These are phyloP conservation scores for Larix kaempferi DNA, from an alignment of 75 land plant species.

Conservation along the genomic window DNA sequence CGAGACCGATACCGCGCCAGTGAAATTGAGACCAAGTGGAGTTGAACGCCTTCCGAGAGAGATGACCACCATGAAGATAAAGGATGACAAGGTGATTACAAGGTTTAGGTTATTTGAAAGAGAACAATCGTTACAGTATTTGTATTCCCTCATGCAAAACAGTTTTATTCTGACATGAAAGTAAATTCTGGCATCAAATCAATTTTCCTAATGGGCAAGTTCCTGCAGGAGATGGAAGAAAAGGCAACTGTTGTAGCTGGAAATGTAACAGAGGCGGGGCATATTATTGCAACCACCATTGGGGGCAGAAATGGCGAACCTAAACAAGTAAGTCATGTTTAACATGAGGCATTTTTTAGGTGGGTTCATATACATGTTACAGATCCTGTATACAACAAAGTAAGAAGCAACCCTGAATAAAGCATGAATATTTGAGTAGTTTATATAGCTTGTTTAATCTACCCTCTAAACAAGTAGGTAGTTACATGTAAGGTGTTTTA, in stretches of 20 bases:
- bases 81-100: slow-evolving; percentile 26
- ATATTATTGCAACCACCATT: slow-evolving; percentile 54
- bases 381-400: no score
- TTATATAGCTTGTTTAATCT: no score
- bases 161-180: neutral
- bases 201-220: neutral
- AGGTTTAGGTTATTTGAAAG: neutral
- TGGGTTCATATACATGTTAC: no score
- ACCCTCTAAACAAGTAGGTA: no score
- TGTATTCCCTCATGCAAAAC: no score
- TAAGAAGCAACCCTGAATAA: no score
- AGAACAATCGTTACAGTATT: neutral
- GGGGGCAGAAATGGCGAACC: slow-evolving; percentile 57
- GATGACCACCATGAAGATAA: slow-evolving; percentile 47
- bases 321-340: slow-evolving; percentile 31
- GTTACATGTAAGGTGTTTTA: no score
- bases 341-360: no score
- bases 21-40: slow-evolving; percentile 10
- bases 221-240: slow-evolving; percentile 22
- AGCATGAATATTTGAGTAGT: no score
- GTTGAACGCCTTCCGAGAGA: slow-evolving; percentile 37
- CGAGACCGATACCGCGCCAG: neutral
- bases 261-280: slow-evolving; percentile 49
- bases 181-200: neutral
- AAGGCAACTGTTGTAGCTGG: slow-evolving; percentile 39